phyloP scores from a whole-genome alignment of 805 yeast species.

The Saturnispora hagleri region DNA sequence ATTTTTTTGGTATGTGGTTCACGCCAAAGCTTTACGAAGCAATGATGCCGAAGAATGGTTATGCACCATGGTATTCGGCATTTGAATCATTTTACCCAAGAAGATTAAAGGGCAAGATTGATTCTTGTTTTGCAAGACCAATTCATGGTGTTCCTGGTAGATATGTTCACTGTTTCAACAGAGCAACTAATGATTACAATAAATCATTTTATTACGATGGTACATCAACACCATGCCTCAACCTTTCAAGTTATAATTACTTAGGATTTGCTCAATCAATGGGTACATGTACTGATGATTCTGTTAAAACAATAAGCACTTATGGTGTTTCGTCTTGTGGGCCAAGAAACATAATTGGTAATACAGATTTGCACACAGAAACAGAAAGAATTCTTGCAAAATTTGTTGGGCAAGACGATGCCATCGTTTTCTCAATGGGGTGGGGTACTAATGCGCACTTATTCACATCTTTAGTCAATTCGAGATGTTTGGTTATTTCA shows the following conservation, averaged over 20 bases:
- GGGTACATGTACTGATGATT: slow-evolving; percentile 80
- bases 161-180: slow-evolving; percentile 69
- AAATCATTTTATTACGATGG: slow-evolving; percentile 68
- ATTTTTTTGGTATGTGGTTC: slow-evolving; percentile 73
- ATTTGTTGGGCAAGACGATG: slow-evolving; percentile 85
- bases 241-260: slow-evolving; percentile 85
- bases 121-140: slow-evolving; percentile 92
- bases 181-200: slow-evolving; percentile 59
- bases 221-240: slow-evolving; percentile 64
- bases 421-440: slow-evolving; percentile 86
- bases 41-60: slow-evolving; percentile 71
- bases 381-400: slow-evolving; percentile 75
- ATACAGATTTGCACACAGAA: slow-evolving; percentile 59
- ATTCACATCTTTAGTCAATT: slow-evolving; percentile 74
- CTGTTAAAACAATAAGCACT: slow-evolving; percentile 51
- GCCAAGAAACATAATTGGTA: slow-evolving; percentile 66
- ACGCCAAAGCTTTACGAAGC: slow-evolving; percentile 56
- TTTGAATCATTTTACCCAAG: slow-evolving; percentile 92
- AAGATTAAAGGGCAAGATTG: slow-evolving; percentile 81
- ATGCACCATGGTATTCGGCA: slow-evolving; percentile 92
- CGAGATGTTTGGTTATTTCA: slow-evolving; percentile 82
- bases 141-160: slow-evolving; percentile 98
- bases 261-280: slow-evolving; percentile 94
- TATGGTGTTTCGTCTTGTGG: slow-evolving; percentile 78
- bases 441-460: slow-evolving; percentile 90